Base-by-base conservation (phyloP, 768 basidiomycete genomes). In the Serendipita sp. region DNA sequence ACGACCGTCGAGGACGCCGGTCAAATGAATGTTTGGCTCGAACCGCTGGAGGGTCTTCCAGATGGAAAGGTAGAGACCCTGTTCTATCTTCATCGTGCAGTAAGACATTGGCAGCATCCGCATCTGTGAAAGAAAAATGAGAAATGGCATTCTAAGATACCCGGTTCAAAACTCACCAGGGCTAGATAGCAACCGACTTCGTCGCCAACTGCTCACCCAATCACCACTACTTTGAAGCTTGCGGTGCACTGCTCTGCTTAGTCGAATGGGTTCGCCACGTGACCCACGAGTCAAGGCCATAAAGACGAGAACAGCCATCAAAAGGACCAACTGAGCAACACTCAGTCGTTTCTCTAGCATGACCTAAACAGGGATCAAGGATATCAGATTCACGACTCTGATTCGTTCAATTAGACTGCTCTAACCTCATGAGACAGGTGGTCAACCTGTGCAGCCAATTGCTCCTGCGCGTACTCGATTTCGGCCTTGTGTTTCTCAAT, bases 311-410 rank as follows among this genome's bases (percentile, higher is more conserved):
- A 96, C 85, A 0, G 85, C 81, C 2, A 96, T 77, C 3, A 95
- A 77, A 3, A 94, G 78, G 69, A 86, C 84, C 0, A 97, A 78
- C 68, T 98, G 94, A 0, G 87, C 88, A 22, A 96, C 82, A 2
- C 92, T 86, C 0, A 96, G 80, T 1, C 91, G 84, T 68, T 95
- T 93, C 72, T 96, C 94, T 58, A 93, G 78, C 0, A 85, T 75
- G 33, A 96, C 82, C 89, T 95, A 44, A 62, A 44, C 3, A 41
- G 33, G 31, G n/a, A n/a, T 22, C 2, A 22, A 38, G 26, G 48
- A 30, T 11, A 26, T 61, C 9, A 34, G 41, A 31, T n/a, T n/a
- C n/a, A n/a, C n/a, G n/a, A n/a, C n/a, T n/a, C n/a, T n/a, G n/a
- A 50, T n/a, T 17, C 7, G 48, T 1, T 13, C 38, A 3, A 61